phyloP scores from a whole-genome alignment of 2,329 filamentous ascomycete species.

The Biscogniauxia marginata region DNA sequence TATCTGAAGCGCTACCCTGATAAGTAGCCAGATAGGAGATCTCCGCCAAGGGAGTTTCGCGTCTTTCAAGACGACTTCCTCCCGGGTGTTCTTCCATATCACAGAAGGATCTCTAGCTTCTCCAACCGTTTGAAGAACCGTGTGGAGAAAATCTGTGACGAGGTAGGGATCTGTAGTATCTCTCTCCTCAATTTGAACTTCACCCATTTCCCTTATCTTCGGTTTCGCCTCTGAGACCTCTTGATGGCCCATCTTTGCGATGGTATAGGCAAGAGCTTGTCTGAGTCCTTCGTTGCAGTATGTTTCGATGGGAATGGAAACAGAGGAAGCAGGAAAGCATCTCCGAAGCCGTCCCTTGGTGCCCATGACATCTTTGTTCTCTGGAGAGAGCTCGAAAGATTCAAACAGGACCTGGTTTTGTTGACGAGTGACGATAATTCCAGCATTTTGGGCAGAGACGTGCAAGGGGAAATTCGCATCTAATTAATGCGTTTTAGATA shows the following conservation, averaged over 20 bases:
- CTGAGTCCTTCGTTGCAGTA: constrained; percentile 14
- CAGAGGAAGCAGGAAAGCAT: constrained; percentile 23
- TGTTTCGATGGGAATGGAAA: constrained; percentile 15
- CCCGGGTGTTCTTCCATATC: constrained; percentile 49
- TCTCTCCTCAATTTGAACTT: constrained; percentile 34
- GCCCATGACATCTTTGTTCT: background rate
- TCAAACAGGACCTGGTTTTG: background rate
- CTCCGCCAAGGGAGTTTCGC: constrained; percentile 33
- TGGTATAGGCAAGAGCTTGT: constrained; percentile 13
- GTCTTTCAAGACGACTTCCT: constrained; percentile 46
- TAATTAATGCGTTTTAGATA: background rate
- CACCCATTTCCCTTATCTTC: constrained; percentile 32
- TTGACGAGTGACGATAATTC: background rate
- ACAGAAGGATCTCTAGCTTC: constrained; percentile 20
- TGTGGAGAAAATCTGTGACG: constrained; percentile 48
- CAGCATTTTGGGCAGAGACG: background rate
- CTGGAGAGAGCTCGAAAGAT: background rate
- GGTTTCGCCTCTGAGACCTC: constrained; percentile 5
- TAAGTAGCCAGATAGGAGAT: constrained; percentile 52
- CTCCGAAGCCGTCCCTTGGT: constrained; percentile 3
- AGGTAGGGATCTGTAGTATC: constrained; percentile 48
- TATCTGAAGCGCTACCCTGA: constrained; percentile 51
- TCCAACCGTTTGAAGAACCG: constrained; percentile 42
- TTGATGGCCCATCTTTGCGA: constrained; percentile 21
- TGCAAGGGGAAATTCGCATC: background rate